These are phyloP conservation scores for Penicillium sp. DNA, from an alignment of 2,329 filamentous ascomycete genomes.

Conservation along the genomic window DNA sequence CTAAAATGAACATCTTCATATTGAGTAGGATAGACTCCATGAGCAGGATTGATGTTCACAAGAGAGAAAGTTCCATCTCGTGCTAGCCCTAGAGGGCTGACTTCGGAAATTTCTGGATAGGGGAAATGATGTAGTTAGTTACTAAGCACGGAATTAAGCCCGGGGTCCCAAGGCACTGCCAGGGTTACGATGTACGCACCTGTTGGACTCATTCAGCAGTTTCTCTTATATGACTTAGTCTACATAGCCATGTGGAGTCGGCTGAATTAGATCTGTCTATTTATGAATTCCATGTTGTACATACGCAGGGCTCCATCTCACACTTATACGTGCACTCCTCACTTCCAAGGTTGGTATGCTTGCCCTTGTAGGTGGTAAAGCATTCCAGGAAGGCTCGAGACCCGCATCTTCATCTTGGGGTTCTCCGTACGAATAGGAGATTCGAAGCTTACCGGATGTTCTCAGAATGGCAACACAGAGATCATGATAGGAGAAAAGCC, in stretches of 20 bases:
- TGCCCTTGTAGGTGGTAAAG: background rate
- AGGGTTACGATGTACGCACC: background rate
- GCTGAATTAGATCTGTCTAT: background rate
- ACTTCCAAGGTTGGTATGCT: background rate
- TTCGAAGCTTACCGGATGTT: background rate
- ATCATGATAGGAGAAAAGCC: background rate
- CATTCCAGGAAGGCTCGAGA: background rate
- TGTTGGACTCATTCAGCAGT: background rate
- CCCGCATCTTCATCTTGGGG: background rate
- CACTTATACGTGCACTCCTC: background rate
- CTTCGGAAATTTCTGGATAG: too few relatives aligned
- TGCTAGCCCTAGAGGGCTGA: background rate
- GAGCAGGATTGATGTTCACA: background rate
- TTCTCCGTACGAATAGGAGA: background rate
- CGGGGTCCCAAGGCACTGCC: background rate
- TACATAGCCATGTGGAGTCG: slow-evolving; percentile 3
- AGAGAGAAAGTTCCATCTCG: background rate
- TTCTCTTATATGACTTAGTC: background rate
- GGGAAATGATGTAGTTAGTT: background rate
- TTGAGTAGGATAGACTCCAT: background rate
- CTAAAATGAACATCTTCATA: background rate
- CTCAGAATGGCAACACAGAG: background rate
- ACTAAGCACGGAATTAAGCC: background rate
- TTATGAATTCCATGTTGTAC: background rate
- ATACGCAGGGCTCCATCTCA: background rate